Percentiles rank a stretch among this genome's conserved stretches.
phyloP scores from a whole-genome alignment of 371 early-diverging fungal species.

The Mortierella sp. region DNA sequence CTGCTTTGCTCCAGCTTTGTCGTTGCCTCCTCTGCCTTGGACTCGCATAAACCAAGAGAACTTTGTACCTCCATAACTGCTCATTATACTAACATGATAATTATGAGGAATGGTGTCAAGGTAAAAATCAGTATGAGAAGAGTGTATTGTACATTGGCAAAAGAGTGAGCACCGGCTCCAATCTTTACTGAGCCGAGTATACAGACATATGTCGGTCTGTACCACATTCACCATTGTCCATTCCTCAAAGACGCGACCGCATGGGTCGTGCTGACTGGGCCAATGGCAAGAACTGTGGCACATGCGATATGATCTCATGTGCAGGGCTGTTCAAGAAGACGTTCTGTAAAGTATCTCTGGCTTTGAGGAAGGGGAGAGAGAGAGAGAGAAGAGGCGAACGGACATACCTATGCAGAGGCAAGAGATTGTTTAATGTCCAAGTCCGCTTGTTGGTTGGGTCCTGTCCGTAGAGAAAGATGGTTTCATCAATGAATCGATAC shows the following conservation, averaged over 20 bases:
- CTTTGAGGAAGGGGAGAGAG: no score
- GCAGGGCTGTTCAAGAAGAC: not conserved
- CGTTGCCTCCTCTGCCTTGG: slow-evolving; percentile 14
- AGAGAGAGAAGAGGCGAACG: not conserved
- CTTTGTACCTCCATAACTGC: slow-evolving; percentile 24
- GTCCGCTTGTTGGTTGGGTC: slow-evolving; percentile 30
- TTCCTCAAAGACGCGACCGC: no score
- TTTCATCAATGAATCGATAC: slow-evolving; percentile 48
- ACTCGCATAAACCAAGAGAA: slow-evolving; percentile 52
- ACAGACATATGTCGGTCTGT: no score
- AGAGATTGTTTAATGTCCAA: slow-evolving; percentile 48
- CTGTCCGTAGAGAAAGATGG: slow-evolving; percentile 41
- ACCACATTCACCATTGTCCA: no score
- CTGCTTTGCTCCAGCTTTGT: slow-evolving; percentile 22
- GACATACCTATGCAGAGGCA: slow-evolving; percentile 50
- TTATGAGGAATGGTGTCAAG: no score
- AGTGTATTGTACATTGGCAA: no score
- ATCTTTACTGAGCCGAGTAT: no score
- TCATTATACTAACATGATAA: slow-evolving; percentile 26
- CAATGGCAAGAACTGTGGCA: no score
- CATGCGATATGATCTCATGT: slow-evolving; percentile 2
- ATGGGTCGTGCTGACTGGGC: no score
- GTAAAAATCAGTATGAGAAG: no score
- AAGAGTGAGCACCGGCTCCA: no score
- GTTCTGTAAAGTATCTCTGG: no score